phyloP scores from a whole-genome alignment of 2,329 filamentous ascomycete genomes.

The Bipolaris oryzae region DNA sequence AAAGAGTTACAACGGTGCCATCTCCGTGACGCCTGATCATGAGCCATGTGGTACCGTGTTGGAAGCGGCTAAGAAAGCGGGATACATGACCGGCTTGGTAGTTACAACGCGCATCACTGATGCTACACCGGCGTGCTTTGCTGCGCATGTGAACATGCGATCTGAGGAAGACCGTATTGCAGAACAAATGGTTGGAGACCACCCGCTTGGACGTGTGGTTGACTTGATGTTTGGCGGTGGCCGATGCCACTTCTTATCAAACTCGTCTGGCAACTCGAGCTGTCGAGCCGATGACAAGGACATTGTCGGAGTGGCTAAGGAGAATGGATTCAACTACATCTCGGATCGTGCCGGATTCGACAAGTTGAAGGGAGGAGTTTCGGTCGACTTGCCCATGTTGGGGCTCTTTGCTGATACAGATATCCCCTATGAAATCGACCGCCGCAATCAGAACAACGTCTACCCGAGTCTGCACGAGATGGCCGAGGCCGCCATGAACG shows the following conservation, averaged over 20 bases:
- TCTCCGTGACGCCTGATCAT: conserved; percentile 83
- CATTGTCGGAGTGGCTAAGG: conserved; percentile 72
- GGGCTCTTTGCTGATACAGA: conserved; percentile 83
- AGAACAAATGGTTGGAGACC: conserved; percentile 86
- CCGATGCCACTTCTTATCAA: conserved; percentile 89
- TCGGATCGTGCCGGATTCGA: conserved; percentile 77
- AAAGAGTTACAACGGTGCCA: conserved; percentile 98
- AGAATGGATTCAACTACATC: conserved; percentile 82
- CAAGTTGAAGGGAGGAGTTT: conserved; percentile 68
- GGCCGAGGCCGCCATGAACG: conserved; percentile 79
- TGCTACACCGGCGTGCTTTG: conserved; percentile 94
- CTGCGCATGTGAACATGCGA: conserved; percentile 80
- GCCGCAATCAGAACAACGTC: conserved; percentile 74
- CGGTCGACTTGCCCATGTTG: conserved; percentile 77
- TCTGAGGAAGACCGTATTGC: conserved; percentile 89
- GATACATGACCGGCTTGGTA: conserved; percentile 90
- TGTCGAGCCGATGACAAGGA: conserved; percentile 82
- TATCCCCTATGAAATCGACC: conserved; percentile 93
- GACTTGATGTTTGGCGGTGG: conserved; percentile 94
- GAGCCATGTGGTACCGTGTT: conserved; percentile 89
- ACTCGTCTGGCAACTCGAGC: conserved; percentile 72
- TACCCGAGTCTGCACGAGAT: conserved; percentile 94
- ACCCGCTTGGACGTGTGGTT: conserved; percentile 83
- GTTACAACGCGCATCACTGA: conserved; percentile 96
- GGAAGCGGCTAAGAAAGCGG: conserved; percentile 89